Evolutionary conservation across 495 filamentous ascomycete genomes (phyloP), one percentile per base, ranked within the genome.

Genomic region (Podospora appendiculata): DNA sequence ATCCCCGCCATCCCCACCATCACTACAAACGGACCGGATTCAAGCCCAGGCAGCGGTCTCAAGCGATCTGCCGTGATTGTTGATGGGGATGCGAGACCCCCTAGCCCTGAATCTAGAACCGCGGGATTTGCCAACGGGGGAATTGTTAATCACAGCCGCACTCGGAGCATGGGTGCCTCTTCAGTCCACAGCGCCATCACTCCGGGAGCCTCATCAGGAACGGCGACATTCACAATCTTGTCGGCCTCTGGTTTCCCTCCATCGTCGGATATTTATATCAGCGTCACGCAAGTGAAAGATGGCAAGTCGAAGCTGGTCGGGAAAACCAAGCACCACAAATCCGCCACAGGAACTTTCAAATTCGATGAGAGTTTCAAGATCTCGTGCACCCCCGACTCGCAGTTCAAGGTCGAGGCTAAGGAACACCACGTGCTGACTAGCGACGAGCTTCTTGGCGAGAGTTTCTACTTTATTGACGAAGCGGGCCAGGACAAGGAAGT

Each of bases 391-490:
- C 83, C 92, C 6, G 93, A 95, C 61, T 79, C 88, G 40, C 83
- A 88, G 64, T 97, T 96, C 73, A 84, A 87, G 65, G 62, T 99
- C 45, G 77, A 84, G 50, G 93, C 90, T 46, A 87, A 89, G 54
- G 83, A 88, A 60, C 87, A 95, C 63, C 79, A 86, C 55, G 87
- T 85, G 4, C 89, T 96, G 59, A 82, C 87, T 39, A 84, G 79
- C 39, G 91, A 95, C 59, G 81, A 86, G 42, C 75, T 82, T 32
- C 74, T 97, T 9, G 93, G 93, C 41, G 90, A 97, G 58, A 79
- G 75, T 0, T 56, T 85, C n/a, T 95, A 95, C 74, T 91, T 94
- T 61, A 84, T 98, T 12, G 88, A 88, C 50, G 91, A 98, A 60
- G 70, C 74, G 2, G 83, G 83, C 16, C 75, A 79, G 39, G 89